These are phyloP conservation scores for Colletotrichum abscissum DNA, from an alignment of 2,329 filamentous ascomycete species.

Conservation along the genomic window DNA sequence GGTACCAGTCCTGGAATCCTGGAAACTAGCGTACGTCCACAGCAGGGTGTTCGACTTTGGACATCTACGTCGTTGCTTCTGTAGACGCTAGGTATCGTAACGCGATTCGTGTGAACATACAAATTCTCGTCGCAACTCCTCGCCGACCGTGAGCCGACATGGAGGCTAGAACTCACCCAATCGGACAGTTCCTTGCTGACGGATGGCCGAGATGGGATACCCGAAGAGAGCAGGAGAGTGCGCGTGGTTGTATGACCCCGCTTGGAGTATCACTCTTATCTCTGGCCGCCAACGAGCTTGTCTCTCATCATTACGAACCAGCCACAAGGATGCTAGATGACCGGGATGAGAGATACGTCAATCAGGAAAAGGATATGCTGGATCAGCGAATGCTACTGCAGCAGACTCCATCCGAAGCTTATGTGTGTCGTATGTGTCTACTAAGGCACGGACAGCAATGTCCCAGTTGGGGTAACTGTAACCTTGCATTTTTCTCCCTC, in stretches of 20 bases:
- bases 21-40: neutral
- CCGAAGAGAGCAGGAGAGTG: neutral
- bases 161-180: neutral
- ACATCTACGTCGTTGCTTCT: neutral
- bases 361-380: neutral
- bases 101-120: neutral
- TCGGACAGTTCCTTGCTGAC: no score
- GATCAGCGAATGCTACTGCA: neutral
- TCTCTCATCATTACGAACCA: neutral
- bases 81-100: neutral
- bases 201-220: neutral
- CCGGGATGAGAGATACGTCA: neutral
- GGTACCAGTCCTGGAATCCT: no score
- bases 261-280: slow-evolving; percentile 1
- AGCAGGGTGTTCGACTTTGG: neutral
- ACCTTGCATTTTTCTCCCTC: neutral
- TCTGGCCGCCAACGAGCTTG: neutral
- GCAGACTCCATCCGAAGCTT: neutral
- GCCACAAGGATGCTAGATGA: neutral
- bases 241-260: neutral
- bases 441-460: neutral
- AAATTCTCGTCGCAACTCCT: neutral
- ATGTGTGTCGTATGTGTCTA: neutral
- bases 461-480: neutral
- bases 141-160: neutral